Conservation (phyloP, 768 basidiomycete genomes). For the Mycena floridula region DNA sequence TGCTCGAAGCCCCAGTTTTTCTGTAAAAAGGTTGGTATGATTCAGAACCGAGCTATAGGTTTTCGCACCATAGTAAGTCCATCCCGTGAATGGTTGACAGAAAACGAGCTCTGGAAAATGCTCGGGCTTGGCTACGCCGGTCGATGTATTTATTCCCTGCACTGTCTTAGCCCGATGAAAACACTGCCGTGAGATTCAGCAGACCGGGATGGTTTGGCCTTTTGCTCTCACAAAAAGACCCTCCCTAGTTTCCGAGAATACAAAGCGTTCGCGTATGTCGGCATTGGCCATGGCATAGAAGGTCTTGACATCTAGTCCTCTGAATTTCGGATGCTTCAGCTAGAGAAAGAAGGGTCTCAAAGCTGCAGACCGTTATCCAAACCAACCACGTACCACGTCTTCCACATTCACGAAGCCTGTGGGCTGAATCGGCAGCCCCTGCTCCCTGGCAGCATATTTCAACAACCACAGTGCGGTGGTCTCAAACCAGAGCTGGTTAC, state of each 20-base stretch:
- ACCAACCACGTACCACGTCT: not conserved
- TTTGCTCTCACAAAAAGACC: not conserved
- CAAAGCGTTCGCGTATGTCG: not conserved
- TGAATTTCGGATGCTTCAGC: not conserved
- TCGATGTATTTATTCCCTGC: too few relatives aligned
- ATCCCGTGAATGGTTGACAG: too few relatives aligned
- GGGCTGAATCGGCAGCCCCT: not conserved
- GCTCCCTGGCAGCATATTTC: not conserved
- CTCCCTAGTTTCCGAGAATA: not conserved
- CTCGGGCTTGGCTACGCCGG: not conserved
- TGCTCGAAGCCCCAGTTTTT: too few relatives aligned
- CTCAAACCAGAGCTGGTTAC: not conserved
- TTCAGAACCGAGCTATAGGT: too few relatives aligned
- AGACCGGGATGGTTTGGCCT: not conserved
- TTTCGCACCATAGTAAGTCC: too few relatives aligned
- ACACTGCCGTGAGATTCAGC: too few relatives aligned
- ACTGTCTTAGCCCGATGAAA: too few relatives aligned
- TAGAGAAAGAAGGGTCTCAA: too few relatives aligned
- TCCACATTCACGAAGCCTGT: not conserved
- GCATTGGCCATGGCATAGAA: not conserved
- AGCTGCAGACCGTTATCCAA: too few relatives aligned
- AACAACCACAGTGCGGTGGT: not conserved
- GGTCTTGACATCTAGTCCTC: not conserved
- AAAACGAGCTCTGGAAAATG: not conserved
- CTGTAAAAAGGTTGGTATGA: too few relatives aligned